Evolutionary conservation across 495 filamentous ascomycete species (phyloP), one percentile per base, ranked within the genome.

Genomic region (Xylaria palmicola): DNA sequence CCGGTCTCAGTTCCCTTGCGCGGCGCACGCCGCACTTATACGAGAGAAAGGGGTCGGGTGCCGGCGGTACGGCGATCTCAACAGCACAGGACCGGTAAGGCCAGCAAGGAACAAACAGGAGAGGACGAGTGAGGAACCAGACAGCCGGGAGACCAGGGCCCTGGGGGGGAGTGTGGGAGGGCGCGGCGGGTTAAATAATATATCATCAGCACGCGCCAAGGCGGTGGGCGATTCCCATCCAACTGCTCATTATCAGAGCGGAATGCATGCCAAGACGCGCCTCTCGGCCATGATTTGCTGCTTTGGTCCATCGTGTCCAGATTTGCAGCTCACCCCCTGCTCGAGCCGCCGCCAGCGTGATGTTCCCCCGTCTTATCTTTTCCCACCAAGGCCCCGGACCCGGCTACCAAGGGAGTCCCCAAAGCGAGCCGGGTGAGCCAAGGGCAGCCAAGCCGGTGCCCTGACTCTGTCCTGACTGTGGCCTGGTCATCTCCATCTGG

Each of bases 201-300:
- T n/a, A n/a, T n/a, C 5, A 44, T 2, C 53, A 44, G 39, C 26
- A 10, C 19, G 10, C 51, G 51, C 51, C 51, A 41, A 55, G 52
- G 12, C 20, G n/a, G 37, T 29, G 3, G 36, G 52, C 52, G 37
- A 55, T 37, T 19, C 37, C 37, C n/a, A 29, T 26, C 41, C 20
- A 30, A 9, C 13, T 13, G 32, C 32, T 13, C 32, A 36, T 36
- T 51, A 43, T 32, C 53, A 55, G 37, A 41, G 51, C 4, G 24
- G 19, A 27, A 40, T 22, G 53, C 39, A 44, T 17, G 53, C 53
- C 53, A 56, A 56, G 53, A 44, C 39, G 22, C 39, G 34, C 7
- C 26, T 32, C 53, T 43, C 53, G 53, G 53, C 22, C 39, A 20
- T 44, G 53, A 56, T 56, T 56, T 30, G 53, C 39, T 44, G 53